A percentile compares a stretch with the other conserved stretches of the same genome.
phyloP scores from a whole-genome alignment of 768 basidiomycete genomes.

The Pisolithus microcarpus region DNA sequence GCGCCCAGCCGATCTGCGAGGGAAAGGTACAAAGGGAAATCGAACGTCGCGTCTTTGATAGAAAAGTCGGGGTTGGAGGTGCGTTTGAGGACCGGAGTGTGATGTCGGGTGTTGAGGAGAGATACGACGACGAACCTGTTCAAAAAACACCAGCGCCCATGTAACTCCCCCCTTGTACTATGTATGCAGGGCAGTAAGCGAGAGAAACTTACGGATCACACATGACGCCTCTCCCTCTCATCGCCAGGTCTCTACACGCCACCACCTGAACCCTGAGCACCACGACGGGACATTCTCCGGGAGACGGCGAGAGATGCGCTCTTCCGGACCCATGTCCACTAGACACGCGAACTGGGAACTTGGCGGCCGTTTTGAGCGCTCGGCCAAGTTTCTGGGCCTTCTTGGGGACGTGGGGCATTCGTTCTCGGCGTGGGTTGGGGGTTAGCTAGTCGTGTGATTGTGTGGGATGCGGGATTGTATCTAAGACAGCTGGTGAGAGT shows the following conservation, averaged over 20 bases:
- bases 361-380: slow-evolving; percentile 55
- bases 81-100: slow-evolving; percentile 72
- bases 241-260: slow-evolving; percentile 51
- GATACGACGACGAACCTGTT: slow-evolving; percentile 65
- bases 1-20: slow-evolving; percentile 65
- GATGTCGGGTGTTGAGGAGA: slow-evolving; percentile 48
- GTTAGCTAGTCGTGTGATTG: not conserved
- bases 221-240: slow-evolving; percentile 60
- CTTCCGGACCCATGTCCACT: slow-evolving; percentile 33
- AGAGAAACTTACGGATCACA: slow-evolving; percentile 67
- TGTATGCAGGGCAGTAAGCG: not conserved
- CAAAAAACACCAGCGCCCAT: not conserved
- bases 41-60: slow-evolving; percentile 72
- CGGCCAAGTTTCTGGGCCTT: slow-evolving; percentile 47
- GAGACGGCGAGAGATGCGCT: slow-evolving; percentile 35
- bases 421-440: not conserved
- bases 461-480: no score
- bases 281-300: slow-evolving; percentile 62
- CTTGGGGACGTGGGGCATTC: slow-evolving; percentile 31
- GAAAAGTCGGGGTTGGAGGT: slow-evolving; percentile 59
- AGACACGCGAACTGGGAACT: slow-evolving; percentile 43
- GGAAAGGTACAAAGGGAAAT: slow-evolving; percentile 78
- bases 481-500: no score
- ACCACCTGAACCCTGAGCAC: slow-evolving; percentile 63
- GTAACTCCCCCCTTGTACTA: no score